Percentiles rank a stretch among this genome's conserved stretches.
Conservation (phyloP, 2,329 filamentous ascomycete species). For the Leptoxyphium fumago region DNA sequence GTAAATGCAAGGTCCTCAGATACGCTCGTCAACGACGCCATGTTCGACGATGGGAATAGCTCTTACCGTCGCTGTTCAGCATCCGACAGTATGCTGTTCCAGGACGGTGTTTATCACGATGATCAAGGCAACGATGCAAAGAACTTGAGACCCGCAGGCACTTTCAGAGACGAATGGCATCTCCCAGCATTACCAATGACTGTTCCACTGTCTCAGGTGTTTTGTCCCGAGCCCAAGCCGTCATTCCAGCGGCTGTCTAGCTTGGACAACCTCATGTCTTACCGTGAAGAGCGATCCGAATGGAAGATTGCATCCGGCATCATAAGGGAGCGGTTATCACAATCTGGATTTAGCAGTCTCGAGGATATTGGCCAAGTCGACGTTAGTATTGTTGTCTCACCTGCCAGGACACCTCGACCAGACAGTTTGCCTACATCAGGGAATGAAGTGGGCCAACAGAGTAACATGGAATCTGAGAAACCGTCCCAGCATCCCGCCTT, state of each 20-base stretch:
- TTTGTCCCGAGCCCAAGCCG: slow-evolving; percentile 10
- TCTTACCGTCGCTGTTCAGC: neutral
- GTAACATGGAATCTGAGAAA: neutral
- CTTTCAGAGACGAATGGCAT: slow-evolving; percentile 9
- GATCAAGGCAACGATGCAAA: neutral
- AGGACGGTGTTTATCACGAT: neutral
- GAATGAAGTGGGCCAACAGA: neutral
- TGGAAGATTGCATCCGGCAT: slow-evolving; percentile 13
- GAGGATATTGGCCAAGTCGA: neutral
- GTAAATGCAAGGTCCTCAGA: slow-evolving; percentile 6
- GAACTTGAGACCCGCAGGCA: slow-evolving; percentile 1
- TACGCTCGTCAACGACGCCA: slow-evolving; percentile 4
- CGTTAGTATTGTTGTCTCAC: neutral
- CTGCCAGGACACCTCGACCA: neutral
- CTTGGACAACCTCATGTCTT: slow-evolving; percentile 18
- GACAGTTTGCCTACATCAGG: neutral
- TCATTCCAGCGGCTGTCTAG: slow-evolving; percentile 15
- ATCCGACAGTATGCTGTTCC: neutral
- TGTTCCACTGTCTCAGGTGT: neutral
- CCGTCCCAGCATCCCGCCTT: neutral
- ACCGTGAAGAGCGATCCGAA: slow-evolving; percentile 15
- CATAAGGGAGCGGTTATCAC: slow-evolving; percentile 5
- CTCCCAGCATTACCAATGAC: slow-evolving; percentile 7
- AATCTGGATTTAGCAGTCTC: neutral
- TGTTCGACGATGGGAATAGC: slow-evolving; percentile 1